Evolutionary conservation across 2,329 filamentous ascomycete species (phyloP), one percentile per base, ranked within the genome.

Genomic region (Claviceps maximensis): DNA sequence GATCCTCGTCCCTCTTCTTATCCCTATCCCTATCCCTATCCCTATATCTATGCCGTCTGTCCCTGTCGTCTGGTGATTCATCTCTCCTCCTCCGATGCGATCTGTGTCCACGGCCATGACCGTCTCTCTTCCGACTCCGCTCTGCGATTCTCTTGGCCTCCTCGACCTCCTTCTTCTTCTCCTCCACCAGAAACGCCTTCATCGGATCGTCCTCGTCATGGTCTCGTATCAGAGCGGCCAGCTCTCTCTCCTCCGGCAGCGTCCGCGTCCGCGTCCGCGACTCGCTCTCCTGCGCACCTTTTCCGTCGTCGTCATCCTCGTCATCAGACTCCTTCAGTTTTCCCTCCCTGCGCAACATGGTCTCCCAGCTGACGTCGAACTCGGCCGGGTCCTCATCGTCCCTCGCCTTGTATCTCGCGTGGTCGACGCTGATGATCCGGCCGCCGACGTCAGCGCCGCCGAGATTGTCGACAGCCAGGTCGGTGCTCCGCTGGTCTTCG

Each of bases 191-290:
- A 61, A 87, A 96, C 40, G 81, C 82, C 69, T 95, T 96, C 93
- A 98, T 98, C 0, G 93, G 93, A 66, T 98, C 93, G 56, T 97
- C 91, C 25, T 96, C 90, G 58, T 97, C 93, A 58, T 94, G 86
- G 17, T 91, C 83, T 52, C 79, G 73, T 51, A 94, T 81, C 53
- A 97, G 67, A 46, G 82, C 77, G 50, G 81, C 80, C 49, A 97
- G 70, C 65, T 97, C 90, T 53, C 74, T 73, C 70, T 97, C 90
- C 64, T 96, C 90, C 56, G 82, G 85, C 12, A 95, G 68, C 72
- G 87, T 68, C 1, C 84, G 84, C 54, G 86, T 72, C 51, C 71
- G 65, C 51, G 72, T 70, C n/a, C n/a, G n/a, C n/a, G n/a, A n/a
- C n/a, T 42, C 40, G 40, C 40, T 5, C 54, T 72, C 71, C 53